Conservation (phyloP, 2,329 filamentous ascomycete genomes). For the Apiospora kogelbergensis region DNA sequence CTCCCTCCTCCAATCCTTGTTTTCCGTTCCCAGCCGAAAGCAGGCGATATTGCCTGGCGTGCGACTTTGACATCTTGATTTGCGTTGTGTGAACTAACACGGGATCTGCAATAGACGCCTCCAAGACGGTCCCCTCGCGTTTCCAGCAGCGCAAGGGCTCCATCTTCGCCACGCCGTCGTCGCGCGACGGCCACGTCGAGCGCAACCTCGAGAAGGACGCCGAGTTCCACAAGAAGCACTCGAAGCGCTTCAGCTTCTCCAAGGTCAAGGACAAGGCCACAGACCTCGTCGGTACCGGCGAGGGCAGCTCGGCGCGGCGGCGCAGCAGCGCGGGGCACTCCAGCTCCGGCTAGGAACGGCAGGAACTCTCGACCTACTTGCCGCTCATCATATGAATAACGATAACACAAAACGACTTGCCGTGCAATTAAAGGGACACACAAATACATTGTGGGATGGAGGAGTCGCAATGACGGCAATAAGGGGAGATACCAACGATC, state of each 20-base stretch:
- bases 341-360: slow-evolving; percentile 6
- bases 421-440: no score
- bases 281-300: slow-evolving; percentile 34
- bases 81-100: slow-evolving; percentile 12
- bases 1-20: not conserved
- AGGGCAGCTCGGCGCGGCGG: slow-evolving; percentile 14
- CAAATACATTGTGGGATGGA: not conserved
- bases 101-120: slow-evolving; percentile 49
- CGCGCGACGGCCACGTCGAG: slow-evolving; percentile 64
- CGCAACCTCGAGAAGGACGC: slow-evolving; percentile 52
- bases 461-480: not conserved
- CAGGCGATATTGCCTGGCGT: no score
- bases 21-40: no score
- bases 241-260: slow-evolving; percentile 38
- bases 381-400: no score
- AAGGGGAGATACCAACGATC: not conserved
- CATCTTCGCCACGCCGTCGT: slow-evolving; percentile 65
- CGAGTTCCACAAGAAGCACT: slow-evolving; percentile 61
- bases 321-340: slow-evolving; percentile 16
- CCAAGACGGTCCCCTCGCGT: slow-evolving; percentile 65
- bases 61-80: not conserved
- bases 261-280: slow-evolving; percentile 42
- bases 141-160: slow-evolving; percentile 71
- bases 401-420: no score
- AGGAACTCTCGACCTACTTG: not conserved